These are phyloP conservation scores for Drechslerella stenobrocha DNA, from an alignment of 2,329 filamentous ascomycete species.

Conservation along the genomic window DNA sequence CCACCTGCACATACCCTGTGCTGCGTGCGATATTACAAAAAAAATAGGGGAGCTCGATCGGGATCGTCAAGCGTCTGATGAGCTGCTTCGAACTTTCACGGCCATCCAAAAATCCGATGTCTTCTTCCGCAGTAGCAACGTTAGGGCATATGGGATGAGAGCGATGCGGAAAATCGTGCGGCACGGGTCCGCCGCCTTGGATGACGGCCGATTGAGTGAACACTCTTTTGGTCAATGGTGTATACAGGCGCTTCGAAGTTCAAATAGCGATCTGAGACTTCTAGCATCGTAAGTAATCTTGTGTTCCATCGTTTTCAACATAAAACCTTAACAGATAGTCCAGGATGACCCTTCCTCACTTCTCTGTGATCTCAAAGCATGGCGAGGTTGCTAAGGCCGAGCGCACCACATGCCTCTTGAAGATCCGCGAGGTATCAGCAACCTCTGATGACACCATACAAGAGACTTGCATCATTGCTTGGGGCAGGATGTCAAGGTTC, in stretches of 20 bases:
- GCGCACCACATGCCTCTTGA: slow-evolving; percentile 32
- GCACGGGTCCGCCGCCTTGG: slow-evolving; percentile 65
- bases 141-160: slow-evolving; percentile 72
- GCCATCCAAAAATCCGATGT: slow-evolving; percentile 38
- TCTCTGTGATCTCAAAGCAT: slow-evolving; percentile 24
- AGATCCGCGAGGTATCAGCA: slow-evolving; percentile 33
- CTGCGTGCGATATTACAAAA: slow-evolving; percentile 19
- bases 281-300: slow-evolving; percentile 67
- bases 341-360: slow-evolving; percentile 43
- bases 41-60: not conserved
- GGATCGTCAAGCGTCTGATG: not conserved
- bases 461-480: slow-evolving; percentile 82
- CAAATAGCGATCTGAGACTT: slow-evolving; percentile 79
- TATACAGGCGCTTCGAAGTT: slow-evolving; percentile 78
- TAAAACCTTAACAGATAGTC: slow-evolving; percentile 15
- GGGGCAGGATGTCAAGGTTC: slow-evolving; percentile 78
- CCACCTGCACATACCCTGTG: slow-evolving; percentile 13
- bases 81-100: slow-evolving; percentile 26
- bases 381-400: slow-evolving; percentile 28
- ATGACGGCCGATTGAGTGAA: slow-evolving; percentile 69
- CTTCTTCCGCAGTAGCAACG: slow-evolving; percentile 63
- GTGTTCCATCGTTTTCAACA: not conserved
- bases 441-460: slow-evolving; percentile 59
- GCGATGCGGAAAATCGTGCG: slow-evolving; percentile 69
- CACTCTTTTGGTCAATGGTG: slow-evolving; percentile 78